Base-by-base conservation (phyloP, 2,329 filamentous ascomycete species). In the Trichoderma sp. region DNA sequence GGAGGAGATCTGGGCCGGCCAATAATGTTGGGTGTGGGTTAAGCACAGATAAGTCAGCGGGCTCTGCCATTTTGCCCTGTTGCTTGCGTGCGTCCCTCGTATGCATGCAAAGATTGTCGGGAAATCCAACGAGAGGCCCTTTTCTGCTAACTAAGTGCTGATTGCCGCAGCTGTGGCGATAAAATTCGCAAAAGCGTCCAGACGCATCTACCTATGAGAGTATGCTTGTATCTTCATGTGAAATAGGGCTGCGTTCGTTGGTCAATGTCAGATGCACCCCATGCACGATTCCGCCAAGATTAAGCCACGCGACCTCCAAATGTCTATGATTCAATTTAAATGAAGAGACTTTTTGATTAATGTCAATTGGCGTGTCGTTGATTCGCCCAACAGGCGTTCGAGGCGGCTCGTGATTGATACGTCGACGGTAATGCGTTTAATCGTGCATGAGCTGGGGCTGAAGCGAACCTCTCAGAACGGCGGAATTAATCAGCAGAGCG, bases 1-100 rank as follows among this genome's bases (percentile, higher is more conserved):
- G 85, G 47, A 87, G 77, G 57, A 86, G 77, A 13, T 70, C 68
- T 27, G 85, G 83, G 1, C 85, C 85, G 1, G 79, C 73, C 6
- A 85, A 73, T 68, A 74, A 78, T 16, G 69, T 70, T 13, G 85
- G 80, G 31, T 76, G 74, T 11, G 83, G 77, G 73, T 87, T 87
- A 71, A 84, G 74, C 58, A 87, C 79, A 11, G 85, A 86, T 37
- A 83, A 74, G 40, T 72, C 71, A 35, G 69, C 57, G 37, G 69
- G 35, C 43, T 77, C 74, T 35, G 37, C 58, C 58, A 61, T 68
- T 29, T 49, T 24, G 65, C 16, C 21, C 37, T 56, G 62, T 53
- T 29, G 47, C 5, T 40, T 24, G 33, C 27, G 61, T 8, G 60
- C 40, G 61, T 55, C 19, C 13, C n/a, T 6, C 19, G 61, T 49